A percentile compares a stretch with the other conserved stretches of the same genome.
Evolutionary conservation across 1,284 basidiomycete genomes (phyloP).

Genomic region (Vanrija humicola): DNA sequence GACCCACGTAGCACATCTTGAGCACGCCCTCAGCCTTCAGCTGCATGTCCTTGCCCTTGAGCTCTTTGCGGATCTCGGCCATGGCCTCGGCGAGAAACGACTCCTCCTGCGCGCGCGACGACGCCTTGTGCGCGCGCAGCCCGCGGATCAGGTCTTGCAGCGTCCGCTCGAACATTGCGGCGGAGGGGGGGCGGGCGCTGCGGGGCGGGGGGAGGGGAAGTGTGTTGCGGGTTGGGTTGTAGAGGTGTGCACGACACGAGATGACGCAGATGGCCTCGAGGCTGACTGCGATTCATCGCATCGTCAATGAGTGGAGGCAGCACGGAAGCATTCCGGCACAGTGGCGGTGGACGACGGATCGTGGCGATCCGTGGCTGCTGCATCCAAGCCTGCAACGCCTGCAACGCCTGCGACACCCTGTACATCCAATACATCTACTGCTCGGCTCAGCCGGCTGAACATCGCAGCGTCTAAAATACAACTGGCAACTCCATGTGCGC

Average conservation of each 20-base stretch:
- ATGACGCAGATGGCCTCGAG: too few relatives aligned
- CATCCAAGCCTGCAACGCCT: too few relatives aligned
- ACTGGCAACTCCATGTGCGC: too few relatives aligned
- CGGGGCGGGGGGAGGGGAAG: neutral
- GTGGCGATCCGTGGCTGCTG: too few relatives aligned
- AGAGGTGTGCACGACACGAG: too few relatives aligned
- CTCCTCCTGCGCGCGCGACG: slow-evolving; percentile 48
- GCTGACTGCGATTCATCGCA: too few relatives aligned
- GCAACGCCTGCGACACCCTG: too few relatives aligned
- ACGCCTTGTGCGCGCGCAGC: slow-evolving; percentile 58
- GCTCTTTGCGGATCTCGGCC: slow-evolving; percentile 78
- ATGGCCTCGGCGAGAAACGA: slow-evolving; percentile 53
- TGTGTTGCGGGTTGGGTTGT: neutral
- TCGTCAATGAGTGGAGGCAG: neutral
- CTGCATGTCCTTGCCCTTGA: slow-evolving; percentile 91
- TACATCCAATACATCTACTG: too few relatives aligned
- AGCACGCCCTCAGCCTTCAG: slow-evolving; percentile 91
- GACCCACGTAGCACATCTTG: slow-evolving; percentile 93
- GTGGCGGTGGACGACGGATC: too few relatives aligned
- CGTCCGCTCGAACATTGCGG: slow-evolving; percentile 82
- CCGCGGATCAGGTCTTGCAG: slow-evolving; percentile 88
- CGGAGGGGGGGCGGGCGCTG: neutral
- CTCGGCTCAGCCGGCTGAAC: too few relatives aligned
- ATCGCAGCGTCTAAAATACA: too few relatives aligned
- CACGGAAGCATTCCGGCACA: neutral